Conservation (phyloP, 2,329 filamentous ascomycete genomes). For the Ophiostoma sp. region DNA sequence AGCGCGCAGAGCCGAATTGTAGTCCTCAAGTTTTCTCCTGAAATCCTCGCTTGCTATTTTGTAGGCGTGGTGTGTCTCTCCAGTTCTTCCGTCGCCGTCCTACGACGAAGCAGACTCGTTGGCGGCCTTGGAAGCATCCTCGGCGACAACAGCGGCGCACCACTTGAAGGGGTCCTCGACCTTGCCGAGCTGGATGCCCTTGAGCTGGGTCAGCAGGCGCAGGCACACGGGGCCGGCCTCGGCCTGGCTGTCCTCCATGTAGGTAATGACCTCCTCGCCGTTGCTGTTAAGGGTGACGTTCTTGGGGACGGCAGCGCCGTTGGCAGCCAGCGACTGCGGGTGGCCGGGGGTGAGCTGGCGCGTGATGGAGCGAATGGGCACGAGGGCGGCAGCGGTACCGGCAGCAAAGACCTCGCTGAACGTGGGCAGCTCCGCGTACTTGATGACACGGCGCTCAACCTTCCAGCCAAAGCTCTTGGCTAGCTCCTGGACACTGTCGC, state of each 20-base stretch:
- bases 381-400: slow-evolving; percentile 85
- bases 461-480: slow-evolving; percentile 78
- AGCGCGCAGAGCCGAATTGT: too few species aligned
- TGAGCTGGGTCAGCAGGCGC: slow-evolving; percentile 72
- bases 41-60: too few species aligned
- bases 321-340: slow-evolving; percentile 42
- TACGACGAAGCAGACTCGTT: neutral
- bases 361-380: slow-evolving; percentile 89
- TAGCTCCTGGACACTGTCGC: slow-evolving; percentile 74
- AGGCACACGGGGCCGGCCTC: slow-evolving; percentile 73
- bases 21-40: too few species aligned
- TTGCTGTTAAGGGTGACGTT: slow-evolving; percentile 43
- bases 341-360: slow-evolving; percentile 51
- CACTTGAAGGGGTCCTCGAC: slow-evolving; percentile 75
- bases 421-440: slow-evolving; percentile 56
- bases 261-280: slow-evolving; percentile 54
- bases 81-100: neutral
- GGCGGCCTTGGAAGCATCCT: slow-evolving; percentile 45
- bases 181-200: slow-evolving; percentile 83
- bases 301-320: slow-evolving; percentile 36
- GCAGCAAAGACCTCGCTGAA: slow-evolving; percentile 83
- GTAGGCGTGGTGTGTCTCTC: too few species aligned
- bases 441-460: slow-evolving; percentile 74
- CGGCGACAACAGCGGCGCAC: slow-evolving; percentile 53
- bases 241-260: slow-evolving; percentile 56